Conservation (phyloP, 208 protist species). For the Acanthamoeba castellanii region DNA sequence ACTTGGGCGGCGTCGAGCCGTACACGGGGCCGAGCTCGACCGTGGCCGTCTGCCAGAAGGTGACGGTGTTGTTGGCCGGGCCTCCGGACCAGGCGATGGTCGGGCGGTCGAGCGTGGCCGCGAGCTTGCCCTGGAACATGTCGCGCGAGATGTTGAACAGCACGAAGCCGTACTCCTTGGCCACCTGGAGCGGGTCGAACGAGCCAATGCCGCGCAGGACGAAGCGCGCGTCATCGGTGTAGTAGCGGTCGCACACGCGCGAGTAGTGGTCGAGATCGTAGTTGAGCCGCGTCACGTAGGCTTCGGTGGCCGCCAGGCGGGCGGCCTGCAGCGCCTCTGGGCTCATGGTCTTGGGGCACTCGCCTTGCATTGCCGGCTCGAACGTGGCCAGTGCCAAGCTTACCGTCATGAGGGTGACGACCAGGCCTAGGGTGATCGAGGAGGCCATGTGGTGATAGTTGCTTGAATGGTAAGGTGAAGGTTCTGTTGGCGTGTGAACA, state of each 20-base stretch:
- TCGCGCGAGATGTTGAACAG: background rate
- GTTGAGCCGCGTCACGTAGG: background rate
- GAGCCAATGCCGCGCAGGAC: background rate
- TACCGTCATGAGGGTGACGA: too few species aligned
- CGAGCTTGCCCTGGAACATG: background rate
- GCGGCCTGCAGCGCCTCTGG: background rate
- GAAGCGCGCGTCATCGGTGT: background rate
- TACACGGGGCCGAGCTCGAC: background rate
- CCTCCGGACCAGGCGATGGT: background rate
- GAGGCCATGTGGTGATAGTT: too few species aligned
- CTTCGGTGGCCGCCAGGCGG: background rate
- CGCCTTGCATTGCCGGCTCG: too few species aligned
- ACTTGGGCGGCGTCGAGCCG: background rate
- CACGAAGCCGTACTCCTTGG: conserved; percentile 24
- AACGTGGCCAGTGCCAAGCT: too few species aligned
- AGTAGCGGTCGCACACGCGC: background rate
- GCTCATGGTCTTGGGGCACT: background rate
- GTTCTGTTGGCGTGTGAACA: too few species aligned
- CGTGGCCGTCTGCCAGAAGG: background rate
- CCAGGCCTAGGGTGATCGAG: too few species aligned
- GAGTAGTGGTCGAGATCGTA: background rate
- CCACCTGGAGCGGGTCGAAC: background rate
- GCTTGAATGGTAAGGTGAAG: too few species aligned
- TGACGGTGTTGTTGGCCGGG: background rate
- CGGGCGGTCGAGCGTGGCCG: background rate